Evolutionary conservation across 208 protist species (phyloP).

Genomic region (Trypanosomatidae sp.): DNA sequence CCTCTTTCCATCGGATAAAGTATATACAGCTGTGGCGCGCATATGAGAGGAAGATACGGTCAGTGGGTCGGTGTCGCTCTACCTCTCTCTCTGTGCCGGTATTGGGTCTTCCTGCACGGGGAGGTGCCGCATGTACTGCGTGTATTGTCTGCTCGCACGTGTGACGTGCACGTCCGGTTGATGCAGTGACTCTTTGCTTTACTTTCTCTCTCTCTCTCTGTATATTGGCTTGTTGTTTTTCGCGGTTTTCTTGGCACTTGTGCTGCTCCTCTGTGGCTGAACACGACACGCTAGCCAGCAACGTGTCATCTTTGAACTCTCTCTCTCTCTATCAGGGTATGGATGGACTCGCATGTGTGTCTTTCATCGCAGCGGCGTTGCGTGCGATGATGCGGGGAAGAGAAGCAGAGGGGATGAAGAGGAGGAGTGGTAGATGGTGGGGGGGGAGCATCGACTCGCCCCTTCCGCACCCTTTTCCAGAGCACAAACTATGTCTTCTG

Average conservation of each 20-base stretch:
- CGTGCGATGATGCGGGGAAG: not conserved
- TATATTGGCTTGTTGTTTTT: no score
- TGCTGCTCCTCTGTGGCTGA: not conserved
- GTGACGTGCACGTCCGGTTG: not conserved
- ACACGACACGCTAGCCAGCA: not conserved
- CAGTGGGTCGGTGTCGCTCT: not conserved
- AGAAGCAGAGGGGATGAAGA: not conserved
- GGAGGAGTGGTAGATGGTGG: not conserved
- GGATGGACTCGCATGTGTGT: not conserved
- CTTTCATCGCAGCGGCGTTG: not conserved
- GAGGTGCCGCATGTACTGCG: no score
- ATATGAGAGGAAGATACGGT: not conserved
- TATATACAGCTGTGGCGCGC: not conserved
- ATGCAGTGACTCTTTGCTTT: not conserved
- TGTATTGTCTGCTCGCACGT: not conserved
- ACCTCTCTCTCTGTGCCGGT: not conserved
- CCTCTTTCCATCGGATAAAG: not conserved
- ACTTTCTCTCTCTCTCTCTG: not conserved
- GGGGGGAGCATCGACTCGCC: not conserved
- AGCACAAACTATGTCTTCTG: not conserved
- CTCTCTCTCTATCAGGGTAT: not conserved
- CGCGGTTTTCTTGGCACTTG: not conserved
- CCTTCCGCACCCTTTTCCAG: not conserved
- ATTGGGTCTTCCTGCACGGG: no score
- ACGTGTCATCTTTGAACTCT: not conserved